These are phyloP conservation scores for Populus nigra DNA, from an alignment of 345 rosid genomes.

Conservation along the genomic window DNA sequence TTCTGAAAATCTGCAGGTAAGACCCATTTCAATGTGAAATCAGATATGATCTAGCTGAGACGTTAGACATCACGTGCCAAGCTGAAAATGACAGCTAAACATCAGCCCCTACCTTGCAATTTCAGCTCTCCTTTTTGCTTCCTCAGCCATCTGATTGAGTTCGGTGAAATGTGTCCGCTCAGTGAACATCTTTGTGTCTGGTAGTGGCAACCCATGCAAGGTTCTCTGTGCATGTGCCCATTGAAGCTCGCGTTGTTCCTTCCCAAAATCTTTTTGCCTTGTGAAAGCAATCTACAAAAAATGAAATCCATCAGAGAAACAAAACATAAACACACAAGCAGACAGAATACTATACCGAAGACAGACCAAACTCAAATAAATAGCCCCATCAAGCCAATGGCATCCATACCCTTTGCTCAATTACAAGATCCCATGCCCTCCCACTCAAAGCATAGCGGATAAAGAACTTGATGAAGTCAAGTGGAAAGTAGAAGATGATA, in stretches of 20 bases:
- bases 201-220: conserved; percentile 87
- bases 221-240: conserved; percentile 99
- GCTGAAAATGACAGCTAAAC: conserved; percentile 2
- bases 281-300: conserved; percentile 83
- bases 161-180: conserved; percentile 79
- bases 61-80: neutral
- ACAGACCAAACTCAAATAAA: neutral
- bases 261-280: conserved; percentile 93
- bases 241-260: conserved; percentile 96
- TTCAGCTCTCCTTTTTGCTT: conserved; percentile 97
- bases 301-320: conserved; percentile 12
- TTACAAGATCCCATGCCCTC: conserved; percentile 98
- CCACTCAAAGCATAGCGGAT: conserved; percentile 91
- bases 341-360: neutral
- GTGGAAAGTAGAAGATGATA: conserved; percentile 79
- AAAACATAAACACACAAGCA: neutral
- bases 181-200: conserved; percentile 89
- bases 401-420: conserved; percentile 87
- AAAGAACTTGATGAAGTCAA: conserved; percentile 87
- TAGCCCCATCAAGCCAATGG: neutral
- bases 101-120: conserved; percentile 65
- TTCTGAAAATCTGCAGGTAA: no score
- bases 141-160: conserved; percentile 95
- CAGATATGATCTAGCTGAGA: no score
- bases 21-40: no score